Evolutionary conservation across 2,329 filamentous ascomycete genomes (phyloP).

Genomic region (Venturia pyrina): DNA sequence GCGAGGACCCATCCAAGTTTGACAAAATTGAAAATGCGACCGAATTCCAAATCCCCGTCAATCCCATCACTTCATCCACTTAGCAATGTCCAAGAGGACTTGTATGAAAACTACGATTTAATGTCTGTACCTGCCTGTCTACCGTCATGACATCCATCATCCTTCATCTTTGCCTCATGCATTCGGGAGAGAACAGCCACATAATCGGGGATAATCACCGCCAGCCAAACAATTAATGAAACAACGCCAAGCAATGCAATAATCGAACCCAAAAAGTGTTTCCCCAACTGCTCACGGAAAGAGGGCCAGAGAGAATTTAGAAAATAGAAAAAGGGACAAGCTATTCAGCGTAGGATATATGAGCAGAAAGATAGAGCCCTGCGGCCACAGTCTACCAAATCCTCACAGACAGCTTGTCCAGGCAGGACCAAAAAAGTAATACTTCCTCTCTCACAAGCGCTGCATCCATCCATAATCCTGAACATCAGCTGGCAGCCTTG

Average conservation of each 20-base stretch:
- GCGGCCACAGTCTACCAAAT: not conserved
- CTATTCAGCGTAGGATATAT: not conserved
- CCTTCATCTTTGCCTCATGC: not conserved
- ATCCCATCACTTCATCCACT: no score
- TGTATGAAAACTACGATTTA: not conserved
- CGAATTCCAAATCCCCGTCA: no score
- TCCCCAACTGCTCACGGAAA: not conserved
- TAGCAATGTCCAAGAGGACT: not conserved
- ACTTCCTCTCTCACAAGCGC: not conserved
- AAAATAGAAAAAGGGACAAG: not conserved
- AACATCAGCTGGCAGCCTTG: not conserved
- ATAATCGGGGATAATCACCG: not conserved
- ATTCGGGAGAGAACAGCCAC: not conserved
- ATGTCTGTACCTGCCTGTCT: not conserved
- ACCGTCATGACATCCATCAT: not conserved
- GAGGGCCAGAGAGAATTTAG: not conserved
- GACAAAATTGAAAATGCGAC: no score
- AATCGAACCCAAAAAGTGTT: not conserved
- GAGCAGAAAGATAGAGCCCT: not conserved
- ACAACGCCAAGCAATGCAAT: not conserved
- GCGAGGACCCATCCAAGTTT: no score
- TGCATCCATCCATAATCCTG: not conserved
- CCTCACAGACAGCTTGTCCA: not conserved
- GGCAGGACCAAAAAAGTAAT: not conserved
- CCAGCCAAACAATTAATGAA: not conserved